Base-by-base conservation (phyloP, 1,139 yeast genomes). In the Pneumocystis murina region DNA sequence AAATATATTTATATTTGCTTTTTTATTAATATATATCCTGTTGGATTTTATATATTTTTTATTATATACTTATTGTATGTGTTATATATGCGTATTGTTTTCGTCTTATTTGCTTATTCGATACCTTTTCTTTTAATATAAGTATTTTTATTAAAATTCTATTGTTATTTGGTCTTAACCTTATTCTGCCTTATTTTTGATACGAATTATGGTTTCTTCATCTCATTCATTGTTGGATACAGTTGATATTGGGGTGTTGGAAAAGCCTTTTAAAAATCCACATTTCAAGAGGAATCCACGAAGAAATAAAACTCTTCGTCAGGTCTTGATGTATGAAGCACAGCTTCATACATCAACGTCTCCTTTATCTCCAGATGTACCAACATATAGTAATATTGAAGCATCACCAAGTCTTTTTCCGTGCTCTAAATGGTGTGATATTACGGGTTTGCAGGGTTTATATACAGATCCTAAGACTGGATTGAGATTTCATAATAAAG, bases 321-420 rank as follows among this genome's bases (percentile, higher is more conserved):
- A 91, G 69, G 76, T 91, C 43, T 70, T 87, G 10, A 79, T 84
- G 12, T 97, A 91, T 70, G 97, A 92, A 74, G 16, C 55, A 24
- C 33, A 24, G 8, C n/a, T 48, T 24, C 55, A 20, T 24, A 16
- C 24, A 28, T 40, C 59, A 36, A 59, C 38, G 16, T 60, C 65
- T 20, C 61, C 63, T 65, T 30, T 58, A 17, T 7, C 16, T 1
- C 65, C 65, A 3, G 62, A 64, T 67, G 70, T 62, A 66, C 70
- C 71, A 17, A 69, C 88, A 0, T 85, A 82, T 72, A 78, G 80
- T 62, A 80, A 84, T 24, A 77, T 91, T 8, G 83, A 82, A 41
- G 95, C 97, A 0, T 96, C 97, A 1, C 98, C 98, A 0, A 86
- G 95, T 6, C 75, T 91, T 68, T 80, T 78, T 69, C 97, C 97